Evolutionary conservation across 225 moss, liverwort and hornwort genomes (phyloP), one percentile per base, ranked within the genome.

Genomic region (Climacium dendroides): DNA sequence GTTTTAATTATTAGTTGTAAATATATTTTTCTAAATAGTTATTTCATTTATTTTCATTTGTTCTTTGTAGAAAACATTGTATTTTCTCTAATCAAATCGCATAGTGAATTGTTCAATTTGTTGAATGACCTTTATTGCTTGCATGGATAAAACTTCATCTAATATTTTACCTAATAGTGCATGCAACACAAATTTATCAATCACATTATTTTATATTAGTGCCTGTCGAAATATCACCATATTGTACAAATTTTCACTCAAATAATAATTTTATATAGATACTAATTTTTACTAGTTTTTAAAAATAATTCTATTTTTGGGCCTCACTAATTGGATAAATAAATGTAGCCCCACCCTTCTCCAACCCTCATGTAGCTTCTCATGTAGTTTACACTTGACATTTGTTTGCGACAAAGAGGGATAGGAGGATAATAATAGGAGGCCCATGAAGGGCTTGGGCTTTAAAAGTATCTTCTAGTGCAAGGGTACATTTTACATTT

Each of bases 231-330:
- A 32, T 74, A 48, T 19, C 11, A 32, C 0, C 2, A 7, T 19
- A 19, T 19, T 19, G 1, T 30, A 47, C 0, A 26, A 29, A 11
- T 4, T 19, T 73, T 12, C 3, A 48, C 1, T 48, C 12, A 7
- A 74, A 32, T 4, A 48, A 48, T 32, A 48, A 30, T 32, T 28
- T 18, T 4, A 7, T 2, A 48, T 9, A 19, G 7, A 73, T 0
- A 11, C 4, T n/a, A 0, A 30, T 11, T 30, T 30, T 48, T 19
- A 2, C 7, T 11, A 19, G 11, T 17, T 30, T 30, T 7, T 1
- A 0, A 48, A 0, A 30, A 1, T 30, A 11, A 0, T 74, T 2
- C 12, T 10, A 19, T 48, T 30, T 47, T 73, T 1, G 0, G 0
- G 3, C 5, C 2, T 47, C 2, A 6, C 19, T 29, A 6, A 19